Percentiles rank a stretch among this genome's conserved stretches.
These are phyloP conservation scores for Metschnikowia vanudenii DNA, from an alignment of 805 yeast genomes.

Conservation along the genomic window DNA sequence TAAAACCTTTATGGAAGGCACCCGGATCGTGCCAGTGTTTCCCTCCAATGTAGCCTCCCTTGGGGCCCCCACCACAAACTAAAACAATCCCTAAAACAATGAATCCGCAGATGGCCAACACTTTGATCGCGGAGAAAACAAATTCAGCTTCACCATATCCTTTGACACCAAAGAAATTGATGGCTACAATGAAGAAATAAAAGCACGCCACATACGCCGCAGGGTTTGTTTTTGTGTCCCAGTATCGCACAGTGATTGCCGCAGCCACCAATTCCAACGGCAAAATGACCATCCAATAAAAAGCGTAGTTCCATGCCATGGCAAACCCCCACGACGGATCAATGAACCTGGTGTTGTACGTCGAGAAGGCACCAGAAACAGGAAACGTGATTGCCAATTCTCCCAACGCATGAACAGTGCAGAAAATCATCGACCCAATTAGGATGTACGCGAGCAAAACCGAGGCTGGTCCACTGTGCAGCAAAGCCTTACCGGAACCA, in stretches of 20 bases:
- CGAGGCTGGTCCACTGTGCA: constrained; percentile 63
- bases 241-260: constrained; percentile 52
- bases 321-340: constrained; percentile 72
- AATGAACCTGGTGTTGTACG: constrained; percentile 62
- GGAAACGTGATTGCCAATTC: constrained; percentile 54
- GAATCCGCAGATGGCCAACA: constrained; percentile 58
- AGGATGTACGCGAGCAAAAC: constrained; percentile 38
- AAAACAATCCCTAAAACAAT: constrained; percentile 54
- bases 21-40: constrained; percentile 39
- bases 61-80: constrained; percentile 47
- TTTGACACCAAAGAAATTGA: constrained; percentile 18
- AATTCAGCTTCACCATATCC: constrained; percentile 57
- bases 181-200: constrained; percentile 44
- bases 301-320: constrained; percentile 67
- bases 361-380: constrained; percentile 46
- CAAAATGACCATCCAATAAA: constrained; percentile 52
- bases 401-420: constrained; percentile 45
- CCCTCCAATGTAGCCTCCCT: constrained; percentile 39
- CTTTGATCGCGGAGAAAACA: constrained; percentile 62
- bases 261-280: constrained; percentile 69
- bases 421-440: constrained; percentile 32
- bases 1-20: constrained; percentile 35
- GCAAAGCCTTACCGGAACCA: too few relatives aligned
- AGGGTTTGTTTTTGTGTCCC: constrained; percentile 51
- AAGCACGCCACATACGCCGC: constrained; percentile 58